Evolutionary conservation across 495 filamentous ascomycete genomes (phyloP), one percentile per base, ranked within the genome.

Genomic region (Lepidopterella palustris): DNA sequence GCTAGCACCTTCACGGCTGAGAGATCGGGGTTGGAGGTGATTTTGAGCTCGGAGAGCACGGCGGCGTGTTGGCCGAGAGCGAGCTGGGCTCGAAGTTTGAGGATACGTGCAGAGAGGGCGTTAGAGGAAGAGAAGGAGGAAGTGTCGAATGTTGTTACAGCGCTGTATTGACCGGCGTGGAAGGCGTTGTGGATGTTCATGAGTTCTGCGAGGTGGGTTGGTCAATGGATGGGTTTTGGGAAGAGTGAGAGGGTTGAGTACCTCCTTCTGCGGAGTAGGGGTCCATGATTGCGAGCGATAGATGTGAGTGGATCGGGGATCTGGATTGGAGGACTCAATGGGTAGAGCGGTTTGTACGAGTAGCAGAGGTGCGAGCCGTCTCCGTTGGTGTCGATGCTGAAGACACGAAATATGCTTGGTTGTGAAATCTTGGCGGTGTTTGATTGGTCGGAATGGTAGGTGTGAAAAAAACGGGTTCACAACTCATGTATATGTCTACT

Each of bases 111-210:
- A 23, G 90, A 82, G 3, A 90, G 77, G 32, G 77, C 73, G 75
- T 97, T 96, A 67, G 86, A 82, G 58, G 85, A 27, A 54, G 88
- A 90, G 59, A 97, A 84, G 45, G 84, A 75, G 4, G 86, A 80
- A 25, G 83, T 84, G 73, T 90, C 84, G 74, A 87, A 91, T 75
- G 90, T 85, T 74, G 92, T 72, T 62, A 93, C 90, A 57, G 82
- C 76, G 54, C 86, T 77, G 81, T 89, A 96, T 76, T 92, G 89
- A 70, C 88, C 89, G 71, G 91, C 88, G 80, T 93, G 87, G 82
- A 96, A 97, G 78, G 88, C 82, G 76, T 87, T 95, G 82, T 93
- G 89, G 71, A 97, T 85, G 79, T 92, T 95, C 73, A 96, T 84
- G 65, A 98, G 84, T 77, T 98, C 93, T 87, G 69, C n/a, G 53